These are phyloP conservation scores for Mycena galopus DNA, from an alignment of 768 basidiomycete genomes.

Conservation along the genomic window DNA sequence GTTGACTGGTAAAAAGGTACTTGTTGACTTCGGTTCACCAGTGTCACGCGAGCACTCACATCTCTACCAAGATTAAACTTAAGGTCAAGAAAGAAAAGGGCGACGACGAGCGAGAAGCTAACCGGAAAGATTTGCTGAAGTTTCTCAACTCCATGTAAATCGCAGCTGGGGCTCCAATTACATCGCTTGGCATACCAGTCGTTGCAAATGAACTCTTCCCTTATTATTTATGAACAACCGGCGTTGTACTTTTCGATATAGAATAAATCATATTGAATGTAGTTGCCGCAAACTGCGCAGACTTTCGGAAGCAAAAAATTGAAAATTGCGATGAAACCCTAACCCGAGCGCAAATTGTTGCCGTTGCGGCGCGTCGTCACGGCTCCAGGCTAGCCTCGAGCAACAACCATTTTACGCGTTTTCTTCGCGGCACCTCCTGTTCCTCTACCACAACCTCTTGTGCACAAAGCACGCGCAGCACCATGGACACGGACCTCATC, in stretches of 20 bases:
- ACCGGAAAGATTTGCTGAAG: conserved; percentile 63
- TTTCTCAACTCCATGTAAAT: conserved; percentile 70
- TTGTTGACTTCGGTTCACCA: not conserved
- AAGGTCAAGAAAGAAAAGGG: conserved; percentile 72
- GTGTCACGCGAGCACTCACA: conserved; percentile 15
- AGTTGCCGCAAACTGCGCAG: not conserved
- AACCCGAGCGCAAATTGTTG: conserved; percentile 3
- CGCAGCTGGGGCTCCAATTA: too few species aligned
- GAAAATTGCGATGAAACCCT: not conserved
- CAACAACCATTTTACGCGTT: conserved; percentile 26
- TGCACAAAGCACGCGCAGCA: not conserved
- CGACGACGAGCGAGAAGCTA: conserved; percentile 69
- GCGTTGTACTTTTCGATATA: too few species aligned
- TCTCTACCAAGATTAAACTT: conserved; percentile 63
- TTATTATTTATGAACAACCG: too few species aligned
- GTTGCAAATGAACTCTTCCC: too few species aligned
- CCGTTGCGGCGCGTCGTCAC: conserved; percentile 37
- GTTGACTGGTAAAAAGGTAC: conserved; percentile 73
- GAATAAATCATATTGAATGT: not conserved
- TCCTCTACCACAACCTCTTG: conserved; percentile 18
- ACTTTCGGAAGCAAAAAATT: not conserved
- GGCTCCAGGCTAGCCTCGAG: too few species aligned
- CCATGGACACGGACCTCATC: conserved; percentile 95
- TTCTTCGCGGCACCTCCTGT: conserved; percentile 7
- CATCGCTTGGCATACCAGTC: too few species aligned